A percentile compares a stretch with the other conserved stretches of the same genome.
Evolutionary conservation across 1,284 basidiomycete species (phyloP).

Genomic region (Rhodotorula sp.): DNA sequence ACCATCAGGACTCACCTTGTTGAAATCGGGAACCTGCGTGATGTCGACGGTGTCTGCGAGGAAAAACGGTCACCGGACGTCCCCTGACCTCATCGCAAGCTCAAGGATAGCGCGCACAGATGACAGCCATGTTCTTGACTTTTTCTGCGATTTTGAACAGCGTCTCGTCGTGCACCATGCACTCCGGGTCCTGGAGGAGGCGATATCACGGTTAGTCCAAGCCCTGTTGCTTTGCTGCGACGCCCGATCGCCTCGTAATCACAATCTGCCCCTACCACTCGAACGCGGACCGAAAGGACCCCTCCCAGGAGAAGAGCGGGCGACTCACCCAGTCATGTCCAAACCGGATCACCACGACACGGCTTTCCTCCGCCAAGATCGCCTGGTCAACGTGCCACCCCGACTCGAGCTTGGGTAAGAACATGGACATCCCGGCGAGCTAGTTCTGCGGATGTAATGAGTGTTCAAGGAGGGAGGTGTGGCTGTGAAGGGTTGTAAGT

Average conservation of each 20-base stretch:
- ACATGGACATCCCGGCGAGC: conserved; percentile 51
- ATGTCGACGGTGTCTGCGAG: conserved; percentile 65
- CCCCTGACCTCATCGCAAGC: background rate
- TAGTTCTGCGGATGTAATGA: background rate
- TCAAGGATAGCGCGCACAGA: conserved; percentile 54
- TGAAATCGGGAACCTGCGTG: conserved; percentile 97
- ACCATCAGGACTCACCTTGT: conserved; percentile 66
- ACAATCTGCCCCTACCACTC: too few relatives aligned
- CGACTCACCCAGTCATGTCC: conserved; percentile 70
- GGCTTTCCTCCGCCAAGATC: conserved; percentile 95
- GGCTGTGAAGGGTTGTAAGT: background rate
- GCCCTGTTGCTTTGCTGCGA: too few relatives aligned
- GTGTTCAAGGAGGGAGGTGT: background rate
- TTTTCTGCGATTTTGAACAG: conserved; percentile 88
- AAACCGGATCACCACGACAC: conserved; percentile 91
- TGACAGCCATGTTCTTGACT: conserved; percentile 97
- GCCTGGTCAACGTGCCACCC: conserved; percentile 98
- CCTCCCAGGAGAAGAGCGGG: conserved; percentile 12
- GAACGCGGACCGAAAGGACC: background rate
- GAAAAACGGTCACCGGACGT: background rate
- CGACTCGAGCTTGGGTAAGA: conserved; percentile 85
- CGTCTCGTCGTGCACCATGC: conserved; percentile 99
- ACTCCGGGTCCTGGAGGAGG: conserved; percentile 66
- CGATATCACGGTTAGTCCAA: conserved; percentile 4
- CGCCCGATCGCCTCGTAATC: too few relatives aligned